phyloP scores from a whole-genome alignment of 495 filamentous ascomycete genomes.

The Chlorociboria aeruginascens region DNA sequence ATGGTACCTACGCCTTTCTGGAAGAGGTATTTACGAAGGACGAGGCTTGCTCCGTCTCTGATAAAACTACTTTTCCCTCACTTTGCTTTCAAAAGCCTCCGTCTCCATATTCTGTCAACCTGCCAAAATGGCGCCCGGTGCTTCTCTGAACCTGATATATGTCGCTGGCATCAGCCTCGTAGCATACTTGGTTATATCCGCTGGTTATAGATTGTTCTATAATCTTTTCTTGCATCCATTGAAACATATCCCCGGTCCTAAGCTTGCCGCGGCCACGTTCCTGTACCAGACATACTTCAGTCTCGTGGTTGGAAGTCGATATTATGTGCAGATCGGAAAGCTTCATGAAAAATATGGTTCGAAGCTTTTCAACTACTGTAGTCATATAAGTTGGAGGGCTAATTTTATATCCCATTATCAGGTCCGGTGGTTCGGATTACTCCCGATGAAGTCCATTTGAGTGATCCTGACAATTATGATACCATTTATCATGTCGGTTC shows the following conservation, averaged over 20 bases:
- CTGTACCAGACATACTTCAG: constrained; percentile 25
- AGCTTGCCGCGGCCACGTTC: constrained; percentile 35
- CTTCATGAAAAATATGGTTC: constrained; percentile 12
- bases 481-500: constrained; percentile 23
- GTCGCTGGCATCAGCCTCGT: too few relatives aligned
- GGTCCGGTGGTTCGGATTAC: constrained; percentile 46
- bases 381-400: not conserved
- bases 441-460: constrained; percentile 31
- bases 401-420: not conserved
- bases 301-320: not conserved
- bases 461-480: not conserved
- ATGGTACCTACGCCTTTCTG: too few relatives aligned
- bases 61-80: too few relatives aligned
- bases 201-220: constrained; percentile 22
- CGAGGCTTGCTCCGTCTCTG: too few relatives aligned
- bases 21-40: too few relatives aligned
- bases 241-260: constrained; percentile 36
- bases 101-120: too few relatives aligned
- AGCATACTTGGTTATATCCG: not conserved
- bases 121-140: too few relatives aligned
- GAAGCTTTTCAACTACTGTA: not conserved
- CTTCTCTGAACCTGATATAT: too few relatives aligned
- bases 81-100: too few relatives aligned
- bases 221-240: constrained; percentile 38
- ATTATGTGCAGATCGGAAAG: constrained; percentile 5